These are phyloP conservation scores for Taxillus chinensis DNA, from an alignment of 164 flowering plant genomes.

Conservation along the genomic window DNA sequence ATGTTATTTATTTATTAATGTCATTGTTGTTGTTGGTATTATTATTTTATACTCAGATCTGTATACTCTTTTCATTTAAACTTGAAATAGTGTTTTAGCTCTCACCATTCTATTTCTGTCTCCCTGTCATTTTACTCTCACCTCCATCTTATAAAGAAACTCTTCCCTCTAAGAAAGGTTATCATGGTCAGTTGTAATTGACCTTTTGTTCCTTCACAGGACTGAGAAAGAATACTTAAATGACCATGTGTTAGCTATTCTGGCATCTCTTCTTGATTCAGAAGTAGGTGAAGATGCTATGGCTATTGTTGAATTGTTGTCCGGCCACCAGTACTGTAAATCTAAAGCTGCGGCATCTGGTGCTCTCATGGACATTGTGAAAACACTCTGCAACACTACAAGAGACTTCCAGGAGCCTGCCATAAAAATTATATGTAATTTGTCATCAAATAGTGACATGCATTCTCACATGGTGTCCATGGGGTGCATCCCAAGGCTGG, in stretches of 20 bases:
- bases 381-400: constrained; percentile 28
- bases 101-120: too few species aligned
- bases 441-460: constrained; percentile 32
- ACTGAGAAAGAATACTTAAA: constrained; percentile 16
- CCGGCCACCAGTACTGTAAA: constrained; percentile 21
- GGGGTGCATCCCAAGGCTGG: constrained; percentile 41
- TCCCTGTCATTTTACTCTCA: too few species aligned
- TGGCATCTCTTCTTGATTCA: constrained; percentile 47
- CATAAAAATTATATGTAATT: constrained; percentile 35
- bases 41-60: too few species aligned
- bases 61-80: too few species aligned
- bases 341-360: constrained; percentile 37
- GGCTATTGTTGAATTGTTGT: constrained; percentile 37
- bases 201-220: constrained; percentile 24
- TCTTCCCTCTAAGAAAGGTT: not conserved
- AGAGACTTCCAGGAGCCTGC: constrained; percentile 29
- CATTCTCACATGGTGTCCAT: constrained; percentile 24
- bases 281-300: constrained; percentile 45
- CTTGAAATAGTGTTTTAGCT: too few species aligned
- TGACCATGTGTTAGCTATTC: constrained; percentile 35
- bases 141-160: too few species aligned
- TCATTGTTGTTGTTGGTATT: too few species aligned
- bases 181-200: not conserved
- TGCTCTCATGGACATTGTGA: constrained; percentile 35
- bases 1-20: not conserved